A percentile compares a stretch with the other conserved stretches of the same genome.
phyloP scores from a whole-genome alignment of 441 rosid genomes.

The Breynia disticha region DNA sequence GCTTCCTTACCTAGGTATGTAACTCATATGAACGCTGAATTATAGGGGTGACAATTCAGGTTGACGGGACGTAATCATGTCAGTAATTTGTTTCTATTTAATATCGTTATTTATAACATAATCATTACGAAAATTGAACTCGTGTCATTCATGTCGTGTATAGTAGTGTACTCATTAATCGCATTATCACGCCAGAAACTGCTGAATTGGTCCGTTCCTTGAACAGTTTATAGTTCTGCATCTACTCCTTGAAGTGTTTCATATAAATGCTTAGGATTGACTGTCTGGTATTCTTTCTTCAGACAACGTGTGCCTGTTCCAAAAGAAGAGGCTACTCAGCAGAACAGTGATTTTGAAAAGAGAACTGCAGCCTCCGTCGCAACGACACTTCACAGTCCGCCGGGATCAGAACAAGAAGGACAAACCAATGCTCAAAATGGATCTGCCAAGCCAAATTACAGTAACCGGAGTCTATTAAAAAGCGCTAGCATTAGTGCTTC shows the following conservation, averaged over 20 bases:
- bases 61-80: too few species aligned
- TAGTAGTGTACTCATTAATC: too few species aligned
- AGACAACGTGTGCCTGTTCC: constrained; percentile 77
- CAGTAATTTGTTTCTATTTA: too few species aligned
- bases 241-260: neutral
- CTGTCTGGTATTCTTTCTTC: constrained; percentile 14
- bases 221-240: too few species aligned
- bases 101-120: too few species aligned
- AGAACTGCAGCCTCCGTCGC: constrained; percentile 49
- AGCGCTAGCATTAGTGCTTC: constrained; percentile 96
- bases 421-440: constrained; percentile 31
- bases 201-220: too few species aligned
- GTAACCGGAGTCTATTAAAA: constrained; percentile 74
- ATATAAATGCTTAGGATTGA: constrained; percentile 2
- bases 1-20: constrained; percentile 92
- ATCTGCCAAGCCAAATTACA: constrained; percentile 25
- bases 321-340: constrained; percentile 35
- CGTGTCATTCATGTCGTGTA: too few species aligned
- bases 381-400: constrained; percentile 37
- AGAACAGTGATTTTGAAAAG: constrained; percentile 33
- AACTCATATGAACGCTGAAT: constrained; percentile 2
- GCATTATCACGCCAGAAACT: too few species aligned
- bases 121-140: too few species aligned
- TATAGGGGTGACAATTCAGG: too few species aligned
- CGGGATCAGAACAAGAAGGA: constrained; percentile 17